Conservation (phyloP, 192 early-diverging fungal genomes). For the Podila clonocystis region DNA sequence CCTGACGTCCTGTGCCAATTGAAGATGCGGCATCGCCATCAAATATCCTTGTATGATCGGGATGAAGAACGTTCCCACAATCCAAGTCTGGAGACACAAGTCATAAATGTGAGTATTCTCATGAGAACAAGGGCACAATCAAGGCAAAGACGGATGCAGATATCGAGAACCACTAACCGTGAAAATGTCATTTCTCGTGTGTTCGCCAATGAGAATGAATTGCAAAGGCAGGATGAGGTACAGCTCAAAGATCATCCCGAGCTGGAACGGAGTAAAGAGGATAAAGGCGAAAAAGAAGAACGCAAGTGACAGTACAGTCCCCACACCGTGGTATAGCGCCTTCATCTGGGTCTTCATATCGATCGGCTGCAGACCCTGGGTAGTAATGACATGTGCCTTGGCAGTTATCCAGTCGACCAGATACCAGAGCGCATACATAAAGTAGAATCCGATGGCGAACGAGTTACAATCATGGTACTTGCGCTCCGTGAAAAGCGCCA, state of each 20-base stretch:
- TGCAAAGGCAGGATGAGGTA: conserved; percentile 75
- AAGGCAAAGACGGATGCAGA: background rate
- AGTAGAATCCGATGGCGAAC: conserved; percentile 73
- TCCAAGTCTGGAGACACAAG: conserved; percentile 68
- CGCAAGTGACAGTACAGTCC: conserved; percentile 45
- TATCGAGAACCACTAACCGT: conserved; percentile 48
- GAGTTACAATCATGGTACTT: conserved; percentile 83
- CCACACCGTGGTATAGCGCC: conserved; percentile 17
- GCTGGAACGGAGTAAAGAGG: conserved; percentile 69
- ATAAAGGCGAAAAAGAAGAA: conserved; percentile 69
- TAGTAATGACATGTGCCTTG: conserved; percentile 20
- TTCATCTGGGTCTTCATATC: conserved; percentile 24
- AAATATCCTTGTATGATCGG: conserved; percentile 71
- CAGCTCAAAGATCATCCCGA: conserved; percentile 78
- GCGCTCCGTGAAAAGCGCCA: conserved; percentile 57
- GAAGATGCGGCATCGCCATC: conserved; percentile 62
- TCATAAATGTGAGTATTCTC: background rate
- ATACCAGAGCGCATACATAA: conserved; percentile 47
- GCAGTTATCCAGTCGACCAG: conserved; percentile 32
- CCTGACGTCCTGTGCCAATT: conserved; percentile 33
- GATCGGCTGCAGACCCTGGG: conserved; percentile 26
- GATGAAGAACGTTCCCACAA: conserved; percentile 77
- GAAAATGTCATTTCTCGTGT: conserved; percentile 36
- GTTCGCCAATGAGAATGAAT: conserved; percentile 33
- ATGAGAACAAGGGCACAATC: background rate